A percentile compares a stretch with the other conserved stretches of the same genome.
Evolutionary conservation across 805 yeast genomes (phyloP).

Genomic region (Ogataea ganodermae): DNA sequence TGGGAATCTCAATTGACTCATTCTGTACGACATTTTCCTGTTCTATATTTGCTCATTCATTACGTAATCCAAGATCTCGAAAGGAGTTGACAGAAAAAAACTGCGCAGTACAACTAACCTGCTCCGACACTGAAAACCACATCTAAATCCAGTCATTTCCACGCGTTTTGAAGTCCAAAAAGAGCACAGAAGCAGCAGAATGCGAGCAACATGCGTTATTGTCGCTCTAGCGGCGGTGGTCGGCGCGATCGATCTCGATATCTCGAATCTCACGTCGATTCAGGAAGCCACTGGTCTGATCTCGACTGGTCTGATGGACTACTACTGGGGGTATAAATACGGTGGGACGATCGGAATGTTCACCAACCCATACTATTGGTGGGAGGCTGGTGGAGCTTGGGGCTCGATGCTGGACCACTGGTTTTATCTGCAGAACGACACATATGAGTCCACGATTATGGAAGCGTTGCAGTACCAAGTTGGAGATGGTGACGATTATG

Average conservation of each 20-base stretch:
- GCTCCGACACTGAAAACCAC: no score
- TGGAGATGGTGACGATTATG: conserved; percentile 72
- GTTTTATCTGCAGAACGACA: conserved; percentile 66
- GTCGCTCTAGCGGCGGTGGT: conserved; percentile 1
- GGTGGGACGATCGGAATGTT: conserved; percentile 91
- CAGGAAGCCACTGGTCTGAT: conserved; percentile 52
- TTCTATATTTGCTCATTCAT: no score
- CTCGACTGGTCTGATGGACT: conserved; percentile 64
- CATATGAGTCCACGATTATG: conserved; percentile 59
- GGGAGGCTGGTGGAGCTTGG: conserved; percentile 98
- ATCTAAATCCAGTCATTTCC: no score
- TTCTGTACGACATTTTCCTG: no score
- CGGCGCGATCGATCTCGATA: conserved; percentile 34
- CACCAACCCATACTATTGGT: conserved; percentile 91
- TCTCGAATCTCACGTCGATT: conserved; percentile 46
- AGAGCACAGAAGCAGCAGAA: neutral
- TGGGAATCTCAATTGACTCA: no score
- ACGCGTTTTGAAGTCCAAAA: no score
- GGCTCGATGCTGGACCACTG: conserved; percentile 82
- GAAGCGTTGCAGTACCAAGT: conserved; percentile 71
- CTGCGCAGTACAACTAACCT: no score
- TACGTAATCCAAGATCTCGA: no score
- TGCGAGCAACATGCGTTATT: neutral
- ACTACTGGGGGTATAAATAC: conserved; percentile 59
- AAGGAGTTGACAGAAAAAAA: no score